Evolutionary conservation across 257 asterid species (phyloP), one percentile per base, ranked within the genome.

Genomic region (Pogostemon cablin): DNA sequence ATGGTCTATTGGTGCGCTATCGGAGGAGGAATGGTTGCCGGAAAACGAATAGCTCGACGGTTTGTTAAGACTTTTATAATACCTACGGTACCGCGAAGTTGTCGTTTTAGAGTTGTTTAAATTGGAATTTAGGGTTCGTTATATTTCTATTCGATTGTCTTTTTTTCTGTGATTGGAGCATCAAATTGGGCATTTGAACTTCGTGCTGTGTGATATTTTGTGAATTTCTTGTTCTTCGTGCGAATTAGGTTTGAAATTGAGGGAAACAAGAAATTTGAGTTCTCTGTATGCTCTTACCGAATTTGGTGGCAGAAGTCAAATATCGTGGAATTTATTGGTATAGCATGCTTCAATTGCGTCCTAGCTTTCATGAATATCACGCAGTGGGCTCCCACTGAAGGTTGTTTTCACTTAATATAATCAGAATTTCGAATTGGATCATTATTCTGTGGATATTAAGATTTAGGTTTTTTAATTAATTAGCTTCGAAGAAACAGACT

Each of bases 51-150:
- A 87, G 62, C 84, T 72, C 76, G 69, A 57, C 75, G 82, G 65
- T 77, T 75, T 78, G 81, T 71, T 15, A 83, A 74, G 32, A 84
- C 79, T 37, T 83, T 78, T 71, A 76, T 77, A 81, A 87, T 81
- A 86, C 97, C 82, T 41, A 64, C 69, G 58, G 81, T 71, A 59
- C 90, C 95, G 71, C 89, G 81, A 2, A 15, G 82, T 81, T 86
- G 95, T 82, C 90, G 86, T 67, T 90, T 90, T 83, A 87, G 93
- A 90, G 82, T 68, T 83, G 77, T n/a, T 65, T 85, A 74, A 81
- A 81, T 39, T 74, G 42, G 55, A 52, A 62, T 52, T 77, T 77
- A 80, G 84, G 77, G 78, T 57, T 67, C 17, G 68, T 77, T 48
- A 12, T 50, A 4, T 43, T 73, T 63, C 57, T 62, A 71, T 72